Base-by-base conservation (phyloP, 2,329 filamentous ascomycete genomes). In the Verticillium tricorpus region DNA sequence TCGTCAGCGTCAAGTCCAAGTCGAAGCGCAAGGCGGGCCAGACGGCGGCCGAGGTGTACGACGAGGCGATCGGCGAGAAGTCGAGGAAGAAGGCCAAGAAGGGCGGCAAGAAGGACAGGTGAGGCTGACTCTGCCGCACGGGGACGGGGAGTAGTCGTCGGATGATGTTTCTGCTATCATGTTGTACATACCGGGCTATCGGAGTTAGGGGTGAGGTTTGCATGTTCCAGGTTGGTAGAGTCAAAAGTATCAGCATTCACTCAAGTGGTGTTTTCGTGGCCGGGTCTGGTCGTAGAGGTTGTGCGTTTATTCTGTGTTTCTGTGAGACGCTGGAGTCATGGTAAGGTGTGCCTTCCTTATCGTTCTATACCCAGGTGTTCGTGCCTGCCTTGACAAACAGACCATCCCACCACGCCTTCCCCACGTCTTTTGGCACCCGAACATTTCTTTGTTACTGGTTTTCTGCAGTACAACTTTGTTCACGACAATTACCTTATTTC, bases 1-100 rank as follows among this genome's bases (percentile, higher is more conserved):
- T 88, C 0, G 92, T 97, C 32, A 93, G 90, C 72, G 86, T 98
- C 61, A 95, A 93, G 81, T 86, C 87, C 62, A 92, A 93, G 76
- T 69, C 76, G 32, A 94, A 95, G 82, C 82, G 92, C 69, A 96
- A 96, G 78, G 90, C 86, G 0, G 80, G 77, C 9, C 74, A 75
- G 45, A 85, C 83, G 17, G 86, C 85, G 5, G 79, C 78, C 25
- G 87, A 89, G 69, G 82, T 88, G 17, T 89, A 87, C 68, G 86
- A 88, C 60, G 80, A 87, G 70, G 82, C 77, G 58, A 78, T 86
- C 61, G 86, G 81, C 37, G 82, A 79, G 31, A 82, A 81, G 70
- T 79, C 85, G 70, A 84, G 84, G 72, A 87, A 86, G 73, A 87
- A 84, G 75, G 68, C 69, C 14, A 62, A 50, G 31, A 54, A 58